Percentiles rank a stretch among this genome's conserved stretches.
Conservation (phyloP, 768 basidiomycete species). For the Leccinum fibrillosum region DNA sequence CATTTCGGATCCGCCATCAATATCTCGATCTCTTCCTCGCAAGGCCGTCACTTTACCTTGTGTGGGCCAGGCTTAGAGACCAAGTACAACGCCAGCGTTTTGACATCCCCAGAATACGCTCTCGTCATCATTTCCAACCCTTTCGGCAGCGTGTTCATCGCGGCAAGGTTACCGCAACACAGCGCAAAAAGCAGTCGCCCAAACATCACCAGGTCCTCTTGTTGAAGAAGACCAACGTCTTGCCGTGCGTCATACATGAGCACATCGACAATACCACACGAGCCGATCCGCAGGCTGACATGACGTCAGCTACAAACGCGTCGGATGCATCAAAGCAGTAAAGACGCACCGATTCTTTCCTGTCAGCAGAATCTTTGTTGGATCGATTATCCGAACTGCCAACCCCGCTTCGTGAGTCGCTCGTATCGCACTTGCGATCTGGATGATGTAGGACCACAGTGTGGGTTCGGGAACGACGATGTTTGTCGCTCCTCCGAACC, state of each 20-base stretch:
- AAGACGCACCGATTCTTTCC: slow-evolving; percentile 74
- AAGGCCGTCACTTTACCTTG: slow-evolving; percentile 42
- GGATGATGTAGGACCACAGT: slow-evolving; percentile 91
- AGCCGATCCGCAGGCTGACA: slow-evolving; percentile 74
- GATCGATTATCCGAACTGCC: slow-evolving; percentile 79
- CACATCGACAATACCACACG: slow-evolving; percentile 86
- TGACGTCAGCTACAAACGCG: slow-evolving; percentile 1
- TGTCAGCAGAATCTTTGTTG: slow-evolving; percentile 83
- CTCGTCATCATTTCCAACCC: slow-evolving; percentile 70
- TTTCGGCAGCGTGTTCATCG: slow-evolving; percentile 62
- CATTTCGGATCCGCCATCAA: neutral
- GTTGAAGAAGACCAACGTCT: slow-evolving; percentile 60
- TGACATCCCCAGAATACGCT: slow-evolving; percentile 77
- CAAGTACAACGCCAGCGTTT: slow-evolving; percentile 75
- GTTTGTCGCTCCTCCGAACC: slow-evolving; percentile 29
- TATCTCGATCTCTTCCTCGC: neutral
- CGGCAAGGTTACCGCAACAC: slow-evolving; percentile 64
- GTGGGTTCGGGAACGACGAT: slow-evolving; percentile 65
- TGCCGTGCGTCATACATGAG: slow-evolving; percentile 70
- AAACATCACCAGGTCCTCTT: slow-evolving; percentile 87
- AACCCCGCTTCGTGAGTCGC: slow-evolving; percentile 78
- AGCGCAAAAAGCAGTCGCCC: slow-evolving; percentile 81
- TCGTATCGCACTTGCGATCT: slow-evolving; percentile 85
- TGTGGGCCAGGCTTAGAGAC: slow-evolving; percentile 65
- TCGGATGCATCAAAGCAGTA: neutral